Percentiles rank a stretch among this genome's conserved stretches.
These are phyloP conservation scores for Aspergillus pseudoterreus DNA, from an alignment of 2,329 filamentous ascomycete genomes.

Conservation along the genomic window DNA sequence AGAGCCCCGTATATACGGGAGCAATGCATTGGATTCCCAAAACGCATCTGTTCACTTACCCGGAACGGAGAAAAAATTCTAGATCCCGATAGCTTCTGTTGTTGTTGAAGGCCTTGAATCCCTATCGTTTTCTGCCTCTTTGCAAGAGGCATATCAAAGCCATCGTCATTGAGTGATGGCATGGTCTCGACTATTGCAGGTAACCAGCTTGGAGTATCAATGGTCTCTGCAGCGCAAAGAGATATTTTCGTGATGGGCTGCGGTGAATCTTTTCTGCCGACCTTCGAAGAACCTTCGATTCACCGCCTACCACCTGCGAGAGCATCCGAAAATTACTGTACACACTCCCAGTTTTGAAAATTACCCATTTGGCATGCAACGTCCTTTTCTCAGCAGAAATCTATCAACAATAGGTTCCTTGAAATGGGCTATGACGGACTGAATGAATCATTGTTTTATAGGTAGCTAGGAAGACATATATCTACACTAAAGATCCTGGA, in stretches of 20 bases:
- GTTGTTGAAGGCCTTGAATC: constrained; percentile 39
- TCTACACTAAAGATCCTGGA: too few relatives aligned
- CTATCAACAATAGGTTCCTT: too few relatives aligned
- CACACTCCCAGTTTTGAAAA: background rate
- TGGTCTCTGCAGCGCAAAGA: too few relatives aligned
- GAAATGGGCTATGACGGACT: too few relatives aligned
- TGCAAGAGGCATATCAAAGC: constrained; percentile 58
- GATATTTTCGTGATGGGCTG: background rate
- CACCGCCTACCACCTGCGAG: background rate
- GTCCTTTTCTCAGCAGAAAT: too few relatives aligned
- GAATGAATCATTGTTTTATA: too few relatives aligned
- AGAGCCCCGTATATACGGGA: background rate
- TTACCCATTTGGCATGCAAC: too few relatives aligned
- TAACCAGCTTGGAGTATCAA: too few relatives aligned
- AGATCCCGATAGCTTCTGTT: constrained; percentile 54
- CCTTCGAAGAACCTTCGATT: background rate
- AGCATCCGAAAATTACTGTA: background rate
- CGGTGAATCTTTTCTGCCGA: constrained; percentile 2
- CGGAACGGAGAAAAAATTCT: constrained; percentile 91
- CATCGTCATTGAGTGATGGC: constrained; percentile 48
- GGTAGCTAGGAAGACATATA: too few relatives aligned
- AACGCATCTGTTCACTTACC: constrained; percentile 51
- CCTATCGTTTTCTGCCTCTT: constrained; percentile 69
- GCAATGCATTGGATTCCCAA: background rate
- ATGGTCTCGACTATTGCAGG: constrained; percentile 29